phyloP scores from a whole-genome alignment of 2,329 filamentous ascomycete species.

The Aspergillus amoenus region DNA sequence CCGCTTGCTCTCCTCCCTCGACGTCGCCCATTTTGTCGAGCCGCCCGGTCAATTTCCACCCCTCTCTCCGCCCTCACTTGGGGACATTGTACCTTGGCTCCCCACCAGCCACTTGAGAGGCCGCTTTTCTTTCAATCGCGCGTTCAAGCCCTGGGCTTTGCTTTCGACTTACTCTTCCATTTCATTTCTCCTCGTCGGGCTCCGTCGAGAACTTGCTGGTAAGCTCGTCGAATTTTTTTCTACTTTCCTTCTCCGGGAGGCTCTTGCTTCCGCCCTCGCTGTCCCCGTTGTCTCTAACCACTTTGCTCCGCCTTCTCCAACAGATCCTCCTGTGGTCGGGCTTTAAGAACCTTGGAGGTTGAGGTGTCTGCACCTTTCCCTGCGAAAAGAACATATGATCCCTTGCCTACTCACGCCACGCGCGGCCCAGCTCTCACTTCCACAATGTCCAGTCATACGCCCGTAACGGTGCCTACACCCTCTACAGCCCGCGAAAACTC shows the following conservation, averaged over 20 bases:
- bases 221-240: background rate
- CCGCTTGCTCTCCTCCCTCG: slow-evolving; percentile 9
- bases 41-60: slow-evolving; percentile 28
- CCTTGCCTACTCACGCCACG: slow-evolving; percentile 21
- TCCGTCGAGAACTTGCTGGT: slow-evolving; percentile 4
- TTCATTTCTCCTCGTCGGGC: background rate
- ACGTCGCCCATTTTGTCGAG: slow-evolving; percentile 15
- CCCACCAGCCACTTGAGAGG: slow-evolving; percentile 13
- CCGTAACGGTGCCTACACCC: slow-evolving; percentile 25
- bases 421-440: slow-evolving; percentile 23
- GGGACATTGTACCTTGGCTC: slow-evolving; percentile 21
- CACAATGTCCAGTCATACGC: slow-evolving; percentile 31
- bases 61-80: slow-evolving; percentile 29
- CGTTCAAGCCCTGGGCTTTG: background rate
- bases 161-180: background rate
- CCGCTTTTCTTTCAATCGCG: slow-evolving; percentile 12
- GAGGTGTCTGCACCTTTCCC: slow-evolving; percentile 5
- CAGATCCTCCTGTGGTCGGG: slow-evolving; percentile 16
- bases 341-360: slow-evolving; percentile 14
- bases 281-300: slow-evolving; percentile 9
- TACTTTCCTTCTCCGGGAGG: slow-evolving; percentile 1
- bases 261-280: slow-evolving; percentile 5
- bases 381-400: slow-evolving; percentile 7
- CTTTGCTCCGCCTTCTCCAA: slow-evolving; percentile 15
- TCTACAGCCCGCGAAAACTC: slow-evolving; percentile 30